Conservation (phyloP, 164 flowering plant species). For the Vitis vinifera region ASM3070453v1 NC_081818.1:9834001-9834500, state of each 20-base stretch:
- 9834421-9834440: slow-evolving; percentile 14
- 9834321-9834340: background rate
- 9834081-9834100: slow-evolving; percentile 8
- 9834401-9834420: slow-evolving; percentile 11
- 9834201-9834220: slow-evolving; percentile 14
- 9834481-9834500: background rate
- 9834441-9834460: slow-evolving; percentile 8
- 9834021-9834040: background rate
- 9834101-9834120: slow-evolving; percentile 11
- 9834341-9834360: slow-evolving; percentile 15
- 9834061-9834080: slow-evolving; percentile 9
- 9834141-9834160: slow-evolving; percentile 14
- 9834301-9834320: slow-evolving; percentile 4
- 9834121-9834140: slow-evolving; percentile 18
- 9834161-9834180: slow-evolving; percentile 12
- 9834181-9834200: background rate
- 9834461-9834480: no score
- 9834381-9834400: background rate
- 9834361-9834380: background rate
- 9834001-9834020: background rate
- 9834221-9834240: slow-evolving; percentile 16
- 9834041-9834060: background rate
- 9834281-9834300: slow-evolving; percentile 12
- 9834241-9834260: slow-evolving; percentile 10
- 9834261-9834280: slow-evolving; percentile 7